A percentile compares a stretch with the other conserved stretches of the same genome.
Evolutionary conservation across 257 asterid species (phyloP).

Genomic region (Catharanthus roseus): DNA sequence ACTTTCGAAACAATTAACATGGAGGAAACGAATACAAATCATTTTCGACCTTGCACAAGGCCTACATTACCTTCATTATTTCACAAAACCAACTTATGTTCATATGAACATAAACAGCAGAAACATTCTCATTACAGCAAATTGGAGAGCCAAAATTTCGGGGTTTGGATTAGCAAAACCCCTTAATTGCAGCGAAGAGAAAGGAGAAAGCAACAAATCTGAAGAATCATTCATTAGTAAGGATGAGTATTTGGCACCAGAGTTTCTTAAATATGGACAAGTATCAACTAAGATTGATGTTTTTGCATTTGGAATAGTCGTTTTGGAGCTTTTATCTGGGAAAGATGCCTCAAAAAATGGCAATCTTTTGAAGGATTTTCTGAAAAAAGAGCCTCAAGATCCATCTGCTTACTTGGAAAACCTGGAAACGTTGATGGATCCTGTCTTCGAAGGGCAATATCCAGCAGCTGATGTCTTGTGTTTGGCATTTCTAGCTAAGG

Average conservation of each 20-base stretch:
- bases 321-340: conserved; percentile 17
- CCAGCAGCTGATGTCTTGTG: conserved; percentile 15
- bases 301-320: conserved; percentile 20
- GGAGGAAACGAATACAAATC: conserved; percentile 19
- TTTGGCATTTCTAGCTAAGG: conserved; percentile 23
- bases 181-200: conserved; percentile 5
- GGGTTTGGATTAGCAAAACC: conserved; percentile 21
- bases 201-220: background rate
- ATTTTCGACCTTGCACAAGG: conserved; percentile 26
- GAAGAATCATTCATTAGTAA: background rate
- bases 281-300: conserved; percentile 17
- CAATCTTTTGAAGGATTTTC: conserved; percentile 9
- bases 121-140: conserved; percentile 12
- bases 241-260: conserved; percentile 10
- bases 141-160: conserved; percentile 23
- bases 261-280: background rate
- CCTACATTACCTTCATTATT: conserved; percentile 24
- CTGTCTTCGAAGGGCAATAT: conserved; percentile 8
- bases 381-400: conserved; percentile 5
- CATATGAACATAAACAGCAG: conserved; percentile 22
- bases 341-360: conserved; percentile 2
- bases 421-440: conserved; percentile 17
- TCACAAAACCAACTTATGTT: conserved; percentile 25
- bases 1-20: conserved; percentile 18
- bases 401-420: conserved; percentile 11